phyloP scores from a whole-genome alignment of 2,329 filamentous ascomycete genomes.

The Cladosporium sp. region DNA sequence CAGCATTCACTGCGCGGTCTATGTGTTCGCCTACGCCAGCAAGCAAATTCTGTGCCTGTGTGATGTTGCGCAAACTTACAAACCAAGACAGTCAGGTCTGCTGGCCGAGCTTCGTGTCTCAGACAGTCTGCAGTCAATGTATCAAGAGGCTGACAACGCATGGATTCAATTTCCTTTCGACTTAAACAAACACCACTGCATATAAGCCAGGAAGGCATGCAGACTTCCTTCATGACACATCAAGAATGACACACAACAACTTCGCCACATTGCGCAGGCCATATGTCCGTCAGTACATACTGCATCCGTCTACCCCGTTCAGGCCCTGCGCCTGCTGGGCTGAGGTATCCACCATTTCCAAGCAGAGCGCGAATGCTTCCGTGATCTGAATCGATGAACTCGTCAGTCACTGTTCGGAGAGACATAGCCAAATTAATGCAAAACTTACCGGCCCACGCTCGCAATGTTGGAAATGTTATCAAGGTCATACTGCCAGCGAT shows the following conservation, averaged over 20 bases:
- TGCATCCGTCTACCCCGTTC: neutral
- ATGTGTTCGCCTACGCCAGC: too few relatives aligned
- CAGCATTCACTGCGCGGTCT: too few relatives aligned
- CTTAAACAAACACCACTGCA: neutral
- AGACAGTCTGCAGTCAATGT: neutral
- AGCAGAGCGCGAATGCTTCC: neutral
- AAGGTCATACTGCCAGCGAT: constrained; percentile 5
- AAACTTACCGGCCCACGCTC: neutral
- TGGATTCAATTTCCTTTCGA: too few relatives aligned
- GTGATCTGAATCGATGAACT: neutral
- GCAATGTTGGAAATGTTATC: neutral
- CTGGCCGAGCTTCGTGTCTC: neutral
- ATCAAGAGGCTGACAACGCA: neutral
- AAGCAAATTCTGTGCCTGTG: neutral
- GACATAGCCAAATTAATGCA: neutral
- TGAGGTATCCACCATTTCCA: neutral
- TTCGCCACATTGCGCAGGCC: too few relatives aligned
- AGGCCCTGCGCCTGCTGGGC: neutral
- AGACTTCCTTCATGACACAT: neutral
- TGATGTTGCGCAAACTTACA: neutral
- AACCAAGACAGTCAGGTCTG: neutral
- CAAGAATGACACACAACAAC: neutral
- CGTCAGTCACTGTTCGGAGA: neutral
- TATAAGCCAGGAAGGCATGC: neutral
- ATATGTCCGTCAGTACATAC: too few relatives aligned